These are phyloP conservation scores for Dipodascus geniculatus DNA, from an alignment of 805 yeast genomes.

Conservation along the genomic window DNA sequence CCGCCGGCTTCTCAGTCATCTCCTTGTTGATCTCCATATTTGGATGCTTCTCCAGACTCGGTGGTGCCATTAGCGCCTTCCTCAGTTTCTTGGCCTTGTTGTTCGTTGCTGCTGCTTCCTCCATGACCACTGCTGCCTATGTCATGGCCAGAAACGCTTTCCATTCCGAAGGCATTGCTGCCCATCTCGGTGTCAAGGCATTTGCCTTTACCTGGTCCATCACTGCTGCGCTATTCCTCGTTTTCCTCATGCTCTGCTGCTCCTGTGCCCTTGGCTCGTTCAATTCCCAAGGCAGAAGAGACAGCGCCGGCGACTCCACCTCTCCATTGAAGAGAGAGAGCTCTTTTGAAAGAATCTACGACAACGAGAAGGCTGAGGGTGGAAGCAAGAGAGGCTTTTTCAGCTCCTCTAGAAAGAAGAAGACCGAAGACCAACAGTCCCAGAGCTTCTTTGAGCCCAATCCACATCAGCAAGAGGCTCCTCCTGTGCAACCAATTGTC, in stretches of 20 bases:
- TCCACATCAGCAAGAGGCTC: not conserved
- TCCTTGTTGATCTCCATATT: constrained; percentile 30
- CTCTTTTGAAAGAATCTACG: not conserved
- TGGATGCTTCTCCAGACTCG: constrained; percentile 18
- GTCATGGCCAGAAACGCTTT: constrained; percentile 64
- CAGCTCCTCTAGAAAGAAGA: not conserved
- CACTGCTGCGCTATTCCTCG: constrained; percentile 24
- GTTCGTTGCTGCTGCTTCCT: constrained; percentile 37
- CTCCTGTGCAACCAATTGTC: not conserved
- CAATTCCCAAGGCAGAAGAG: not conserved
- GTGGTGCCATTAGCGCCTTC: constrained; percentile 19
- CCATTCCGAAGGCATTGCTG: constrained; percentile 17
- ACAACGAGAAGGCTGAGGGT: not conserved
- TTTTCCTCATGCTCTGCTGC: constrained; percentile 11
- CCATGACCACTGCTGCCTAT: constrained; percentile 57
- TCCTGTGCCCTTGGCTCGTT: not conserved
- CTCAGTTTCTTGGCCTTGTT: constrained; percentile 17
- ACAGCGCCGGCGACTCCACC: not conserved
- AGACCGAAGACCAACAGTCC: not conserved
- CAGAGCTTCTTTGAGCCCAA: constrained; percentile 1
- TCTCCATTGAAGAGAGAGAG: constrained; percentile 1
- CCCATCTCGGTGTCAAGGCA: constrained; percentile 20
- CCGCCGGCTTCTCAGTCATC: constrained; percentile 40
- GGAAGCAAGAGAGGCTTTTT: not conserved
- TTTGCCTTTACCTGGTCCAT: constrained; percentile 58